These are phyloP conservation scores for Dioscorea cayenensis DNA, from an alignment of 116 monocot genomes.

Conservation along the genomic window DNA sequence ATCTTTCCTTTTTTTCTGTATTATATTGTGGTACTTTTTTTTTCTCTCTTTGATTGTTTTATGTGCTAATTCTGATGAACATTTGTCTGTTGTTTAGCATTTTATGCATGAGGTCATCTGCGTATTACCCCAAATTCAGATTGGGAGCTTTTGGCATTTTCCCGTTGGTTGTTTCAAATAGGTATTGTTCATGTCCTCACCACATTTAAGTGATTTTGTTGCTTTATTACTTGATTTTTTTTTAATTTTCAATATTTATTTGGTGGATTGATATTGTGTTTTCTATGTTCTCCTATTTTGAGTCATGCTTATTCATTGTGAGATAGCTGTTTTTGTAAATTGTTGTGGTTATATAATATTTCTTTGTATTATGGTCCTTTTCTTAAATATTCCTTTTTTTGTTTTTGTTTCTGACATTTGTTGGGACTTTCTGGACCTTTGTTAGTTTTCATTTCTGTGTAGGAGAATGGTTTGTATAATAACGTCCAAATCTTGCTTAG, in stretches of 20 bases:
- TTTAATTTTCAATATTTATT: not conserved
- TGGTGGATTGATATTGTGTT: not conserved
- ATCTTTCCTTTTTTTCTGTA: not conserved
- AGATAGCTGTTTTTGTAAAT: not conserved
- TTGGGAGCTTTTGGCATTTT: constrained; percentile 78
- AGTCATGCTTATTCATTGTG: not conserved
- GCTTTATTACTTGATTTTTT: not conserved
- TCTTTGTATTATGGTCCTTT: not conserved
- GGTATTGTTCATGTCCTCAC: constrained; percentile 32
- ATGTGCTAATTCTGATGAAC: not conserved
- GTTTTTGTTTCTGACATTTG: no score
- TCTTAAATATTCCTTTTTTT: not conserved
- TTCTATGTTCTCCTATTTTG: not conserved
- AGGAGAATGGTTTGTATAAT: no score
- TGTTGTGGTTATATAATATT: not conserved
- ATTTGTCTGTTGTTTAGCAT: constrained; percentile 28
- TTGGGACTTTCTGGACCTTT: no score
- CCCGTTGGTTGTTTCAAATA: constrained; percentile 42
- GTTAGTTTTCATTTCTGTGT: no score
- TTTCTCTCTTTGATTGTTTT: not conserved
- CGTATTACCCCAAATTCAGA: constrained; percentile 64
- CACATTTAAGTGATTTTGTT: not conserved
- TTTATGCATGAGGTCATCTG: constrained; percentile 69
- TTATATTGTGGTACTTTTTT: not conserved
- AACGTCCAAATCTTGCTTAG: no score